Evolutionary conservation across 2,329 filamentous ascomycete genomes (phyloP), one percentile per base, ranked within the genome.

Genomic region (Talaromyces verruculosus): DNA sequence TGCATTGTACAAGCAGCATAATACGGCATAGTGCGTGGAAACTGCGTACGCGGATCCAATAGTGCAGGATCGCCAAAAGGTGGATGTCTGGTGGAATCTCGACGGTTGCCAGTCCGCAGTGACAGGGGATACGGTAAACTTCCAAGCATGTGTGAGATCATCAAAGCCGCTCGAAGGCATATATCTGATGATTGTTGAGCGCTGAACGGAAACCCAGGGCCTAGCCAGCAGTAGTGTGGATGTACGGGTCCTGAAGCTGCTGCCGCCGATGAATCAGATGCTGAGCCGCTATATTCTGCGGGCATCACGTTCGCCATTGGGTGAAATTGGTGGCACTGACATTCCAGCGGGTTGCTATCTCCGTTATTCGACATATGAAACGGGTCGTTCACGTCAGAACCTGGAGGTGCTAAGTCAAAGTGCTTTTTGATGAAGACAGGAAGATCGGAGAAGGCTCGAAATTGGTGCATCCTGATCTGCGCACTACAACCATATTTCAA

Each of bases 1-100:
- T 82, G 80, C 79, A 82, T 81, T 7, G 80, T 73, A 67, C 80
- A 82, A 70, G 79, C 81, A 25, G 80, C 79, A 66, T 82, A 82
- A 0, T 78, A 79, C 0, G 80, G 80, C 79, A 82, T 81, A 1
- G 80, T 81, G 5, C 80, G 77, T 4, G 80, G 79, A 15, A 76
- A 63, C 35, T 73, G 60, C 64, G 63, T 67, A 13, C 35, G 41
- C 25, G 67, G 65, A 19, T 69, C 68, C 35, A 71, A 28, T 51
- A 67, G 33, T 68, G 70, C 28, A 69, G 67, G 57, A 15, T 68
- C 67, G 22, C 58, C 47, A 64, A 64, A 64, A n/a, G 47, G 62
- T 49, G 55, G 61, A 41, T 65, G 60, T 33, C 51, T 59, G n/a
- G 61, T 30, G 17, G 61, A 60, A 25, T 59, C 58, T 49, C 55